A percentile compares a stretch with the other conserved stretches of the same genome.
phyloP scores from a whole-genome alignment of 2,329 filamentous ascomycete genomes.

The Alternaria postmessia region DNA sequence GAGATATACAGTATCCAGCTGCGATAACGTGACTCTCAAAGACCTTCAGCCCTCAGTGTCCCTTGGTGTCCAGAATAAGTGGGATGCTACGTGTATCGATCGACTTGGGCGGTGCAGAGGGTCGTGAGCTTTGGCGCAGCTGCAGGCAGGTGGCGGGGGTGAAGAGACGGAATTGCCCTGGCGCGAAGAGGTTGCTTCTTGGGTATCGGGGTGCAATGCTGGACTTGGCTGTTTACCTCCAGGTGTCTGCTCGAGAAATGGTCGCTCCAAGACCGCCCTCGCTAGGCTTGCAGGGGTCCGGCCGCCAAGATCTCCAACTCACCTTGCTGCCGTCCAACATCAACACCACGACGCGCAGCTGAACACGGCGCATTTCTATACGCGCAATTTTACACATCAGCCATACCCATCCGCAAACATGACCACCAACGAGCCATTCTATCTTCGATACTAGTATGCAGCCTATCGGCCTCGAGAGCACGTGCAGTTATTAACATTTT shows the following conservation, averaged over 20 bases:
- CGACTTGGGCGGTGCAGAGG: conserved; percentile 23
- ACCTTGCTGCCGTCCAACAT: conserved; percentile 11
- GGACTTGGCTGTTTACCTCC: conserved; percentile 39
- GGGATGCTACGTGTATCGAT: conserved; percentile 49
- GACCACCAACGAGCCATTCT: conserved; percentile 81
- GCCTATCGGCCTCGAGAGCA: conserved; percentile 9
- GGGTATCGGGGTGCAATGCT: conserved; percentile 30
- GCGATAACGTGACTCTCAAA: conserved; percentile 38
- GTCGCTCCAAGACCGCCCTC: conserved; percentile 28
- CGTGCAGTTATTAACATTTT: conserved; percentile 29
- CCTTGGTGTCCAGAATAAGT: conserved; percentile 37
- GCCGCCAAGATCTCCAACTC: conserved; percentile 35
- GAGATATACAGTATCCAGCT: conserved; percentile 18
- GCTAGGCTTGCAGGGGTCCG: conserved; percentile 34
- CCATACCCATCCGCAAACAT: conserved; percentile 49
- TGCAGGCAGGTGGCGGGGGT: conserved; percentile 17
- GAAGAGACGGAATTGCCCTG: conserved; percentile 25
- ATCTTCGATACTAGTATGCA: conserved; percentile 94
- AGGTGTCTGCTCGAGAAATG: conserved; percentile 51
- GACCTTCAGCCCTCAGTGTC: conserved; percentile 46
- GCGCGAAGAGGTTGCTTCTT: conserved; percentile 28
- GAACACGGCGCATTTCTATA: conserved; percentile 2
- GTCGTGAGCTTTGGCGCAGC: conserved; percentile 19
- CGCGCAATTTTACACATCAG: neutral
- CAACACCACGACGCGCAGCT: conserved; percentile 15